Percentiles rank a stretch among this genome's conserved stretches.
Conservation (phyloP, 1,139 yeast genomes). For the Hemisphaericaspora xylofermentans region DNA sequence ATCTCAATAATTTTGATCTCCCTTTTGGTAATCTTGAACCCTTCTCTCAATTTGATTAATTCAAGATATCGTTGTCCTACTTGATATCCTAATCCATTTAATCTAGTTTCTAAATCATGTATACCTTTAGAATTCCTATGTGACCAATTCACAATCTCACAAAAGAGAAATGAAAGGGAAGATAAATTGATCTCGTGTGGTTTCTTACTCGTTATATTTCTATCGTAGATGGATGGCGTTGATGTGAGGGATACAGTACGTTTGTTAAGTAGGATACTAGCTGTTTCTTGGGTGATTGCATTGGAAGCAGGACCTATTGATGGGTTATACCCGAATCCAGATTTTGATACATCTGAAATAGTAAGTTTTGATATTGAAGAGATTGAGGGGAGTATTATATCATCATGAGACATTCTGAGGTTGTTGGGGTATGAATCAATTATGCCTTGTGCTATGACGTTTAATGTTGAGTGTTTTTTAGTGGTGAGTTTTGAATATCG, state of each 20-base stretch:
- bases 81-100: slow-evolving; percentile 76
- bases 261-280: slow-evolving; percentile 35
- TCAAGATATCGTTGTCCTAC: slow-evolving; percentile 50
- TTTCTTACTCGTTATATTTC: slow-evolving; percentile 58
- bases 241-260: slow-evolving; percentile 33
- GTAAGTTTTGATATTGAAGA: slow-evolving; percentile 36
- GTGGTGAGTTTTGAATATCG: no score
- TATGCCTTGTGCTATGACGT: no score
- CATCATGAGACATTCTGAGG: slow-evolving; percentile 35
- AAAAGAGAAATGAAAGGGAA: slow-evolving; percentile 66
- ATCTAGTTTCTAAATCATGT: slow-evolving; percentile 71
- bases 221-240: slow-evolving; percentile 60
- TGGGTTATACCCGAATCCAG: slow-evolving; percentile 49
- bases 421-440: neutral
- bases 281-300: slow-evolving; percentile 37
- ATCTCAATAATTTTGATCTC: slow-evolving; percentile 74
- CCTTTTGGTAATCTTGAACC: slow-evolving; percentile 64
- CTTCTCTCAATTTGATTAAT: slow-evolving; percentile 47
- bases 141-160: slow-evolving; percentile 70
- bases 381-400: slow-evolving; percentile 41
- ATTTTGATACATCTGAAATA: slow-evolving; percentile 31
- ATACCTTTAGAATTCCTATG: slow-evolving; percentile 67
- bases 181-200: slow-evolving; percentile 66
- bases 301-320: slow-evolving; percentile 44
- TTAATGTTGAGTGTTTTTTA: no score